phyloP scores from a whole-genome alignment of 2,329 filamentous ascomycete genomes.

The Arthrobotrys conoides region DNA sequence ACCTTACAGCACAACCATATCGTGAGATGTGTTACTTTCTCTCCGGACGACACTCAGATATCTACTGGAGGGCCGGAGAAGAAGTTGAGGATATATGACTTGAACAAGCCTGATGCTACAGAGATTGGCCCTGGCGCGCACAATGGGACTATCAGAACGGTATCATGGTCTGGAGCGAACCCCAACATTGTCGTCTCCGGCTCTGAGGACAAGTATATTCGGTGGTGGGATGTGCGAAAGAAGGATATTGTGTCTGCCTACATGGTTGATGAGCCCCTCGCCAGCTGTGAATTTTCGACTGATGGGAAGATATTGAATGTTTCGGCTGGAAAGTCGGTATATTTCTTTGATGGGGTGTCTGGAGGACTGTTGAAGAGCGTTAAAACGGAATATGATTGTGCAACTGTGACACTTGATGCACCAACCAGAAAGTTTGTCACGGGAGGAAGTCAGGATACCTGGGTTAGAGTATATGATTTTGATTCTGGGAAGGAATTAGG shows the following conservation, averaged over 20 bases:
- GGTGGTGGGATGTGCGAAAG: slow-evolving; percentile 92
- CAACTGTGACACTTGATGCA: slow-evolving; percentile 89
- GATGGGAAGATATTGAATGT: slow-evolving; percentile 82
- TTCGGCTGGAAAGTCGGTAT: slow-evolving; percentile 92
- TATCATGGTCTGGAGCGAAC: slow-evolving; percentile 84
- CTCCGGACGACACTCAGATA: slow-evolving; percentile 84
- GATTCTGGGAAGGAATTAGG: slow-evolving; percentile 82
- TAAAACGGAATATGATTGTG: slow-evolving; percentile 85
- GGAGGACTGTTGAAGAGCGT: slow-evolving; percentile 80
- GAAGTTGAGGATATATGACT: slow-evolving; percentile 93
- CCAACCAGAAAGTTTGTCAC: slow-evolving; percentile 87
- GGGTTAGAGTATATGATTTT: slow-evolving; percentile 94
- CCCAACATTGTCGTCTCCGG: slow-evolving; percentile 91
- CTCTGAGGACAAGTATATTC: slow-evolving; percentile 87
- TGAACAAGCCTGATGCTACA: slow-evolving; percentile 76
- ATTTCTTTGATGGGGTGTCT: slow-evolving; percentile 76
- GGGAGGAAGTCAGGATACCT: slow-evolving; percentile 91
- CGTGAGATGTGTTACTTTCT: slow-evolving; percentile 92
- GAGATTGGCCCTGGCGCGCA: slow-evolving; percentile 91
- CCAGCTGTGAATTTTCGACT: slow-evolving; percentile 88
- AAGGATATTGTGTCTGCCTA: slow-evolving; percentile 82
- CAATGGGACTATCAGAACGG: slow-evolving; percentile 90
- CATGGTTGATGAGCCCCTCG: slow-evolving; percentile 85
- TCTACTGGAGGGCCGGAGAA: slow-evolving; percentile 97
- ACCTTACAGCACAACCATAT: slow-evolving; percentile 95